phyloP scores from a whole-genome alignment of 441 rosid genomes.

The Pelargonium cotyledonis region DNA sequence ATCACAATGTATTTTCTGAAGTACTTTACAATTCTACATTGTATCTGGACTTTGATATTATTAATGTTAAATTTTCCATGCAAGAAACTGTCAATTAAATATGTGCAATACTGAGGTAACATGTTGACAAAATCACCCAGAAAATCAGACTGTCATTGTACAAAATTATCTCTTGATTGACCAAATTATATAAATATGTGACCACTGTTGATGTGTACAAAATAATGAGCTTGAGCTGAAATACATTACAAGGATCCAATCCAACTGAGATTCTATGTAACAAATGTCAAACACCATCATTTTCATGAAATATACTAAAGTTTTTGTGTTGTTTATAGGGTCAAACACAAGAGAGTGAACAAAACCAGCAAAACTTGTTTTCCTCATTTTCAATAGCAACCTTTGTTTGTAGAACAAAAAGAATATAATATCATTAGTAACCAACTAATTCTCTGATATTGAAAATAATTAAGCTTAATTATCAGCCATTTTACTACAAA shows the following conservation, averaged over 20 bases:
- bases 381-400: background rate
- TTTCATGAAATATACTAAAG: background rate
- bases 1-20: no score
- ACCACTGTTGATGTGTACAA: background rate
- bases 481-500: no score
- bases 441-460: no score
- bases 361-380: no score
- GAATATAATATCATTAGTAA: background rate
- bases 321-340: background rate
- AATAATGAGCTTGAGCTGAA: background rate
- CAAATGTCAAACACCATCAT: background rate
- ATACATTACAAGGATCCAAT: background rate
- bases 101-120: slow-evolving; percentile 19
- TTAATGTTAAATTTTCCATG: background rate
- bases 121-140: background rate
- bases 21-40: background rate
- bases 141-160: background rate
- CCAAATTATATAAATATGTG: background rate
- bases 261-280: slow-evolving; percentile 2
- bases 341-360: no score
- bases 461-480: no score
- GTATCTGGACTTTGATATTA: background rate
- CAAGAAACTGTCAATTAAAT: slow-evolving; percentile 14
- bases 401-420: slow-evolving; percentile 5
- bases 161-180: background rate